Base-by-base conservation (phyloP, 2,329 filamentous ascomycete genomes). In the Trichophyton schoenleinii region DNA sequence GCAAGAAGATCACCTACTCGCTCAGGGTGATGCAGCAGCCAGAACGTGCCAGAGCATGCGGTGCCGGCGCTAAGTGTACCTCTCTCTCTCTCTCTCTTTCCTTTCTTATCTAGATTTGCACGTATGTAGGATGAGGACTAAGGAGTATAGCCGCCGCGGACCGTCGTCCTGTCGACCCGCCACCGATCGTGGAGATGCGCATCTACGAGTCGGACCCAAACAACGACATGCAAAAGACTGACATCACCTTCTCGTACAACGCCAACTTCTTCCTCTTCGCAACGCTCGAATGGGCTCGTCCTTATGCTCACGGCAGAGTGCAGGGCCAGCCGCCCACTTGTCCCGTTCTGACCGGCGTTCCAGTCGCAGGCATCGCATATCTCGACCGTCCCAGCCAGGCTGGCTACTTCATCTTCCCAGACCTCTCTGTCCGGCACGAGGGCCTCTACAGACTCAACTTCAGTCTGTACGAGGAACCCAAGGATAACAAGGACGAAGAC, bases 181-280 rank as follows among this genome's bases (percentile, higher is more conserved):
- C 94, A 1, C 94, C 94, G 0, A 94, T 99, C 61, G 90, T 97
- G 44, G 89, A 95, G 75, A 80, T 99, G 64, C 87, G 87, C 66
- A 88, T 97, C 65, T 90, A 85, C 68, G 88, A 96, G 70, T 88
- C 74, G 8, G 73, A 77, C 28, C 42, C 58, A 15, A 73, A 75
- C 15, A 79, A 79, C 61, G 82, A 85, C 28, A 79, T 85, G 25
- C 80, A 83, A 57, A 75, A 79, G 59, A 81, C 82, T 61, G 87
- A 91, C 64, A 83, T 91, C 69, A 97, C 94, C 1, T 95, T 95
- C 69, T 83, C 85, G 63, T 95, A 96, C 79, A 92, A 95, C 71
- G 91, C 91, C 71, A 96, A 95, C 75, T 97, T 97, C 82, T 97
- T 99, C 77, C 85, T 97, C 46, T 97, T 90, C 69, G 89, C 91